phyloP scores from a whole-genome alignment of 805 yeast genomes.

The Wickerhamiella qilinensis region DNA sequence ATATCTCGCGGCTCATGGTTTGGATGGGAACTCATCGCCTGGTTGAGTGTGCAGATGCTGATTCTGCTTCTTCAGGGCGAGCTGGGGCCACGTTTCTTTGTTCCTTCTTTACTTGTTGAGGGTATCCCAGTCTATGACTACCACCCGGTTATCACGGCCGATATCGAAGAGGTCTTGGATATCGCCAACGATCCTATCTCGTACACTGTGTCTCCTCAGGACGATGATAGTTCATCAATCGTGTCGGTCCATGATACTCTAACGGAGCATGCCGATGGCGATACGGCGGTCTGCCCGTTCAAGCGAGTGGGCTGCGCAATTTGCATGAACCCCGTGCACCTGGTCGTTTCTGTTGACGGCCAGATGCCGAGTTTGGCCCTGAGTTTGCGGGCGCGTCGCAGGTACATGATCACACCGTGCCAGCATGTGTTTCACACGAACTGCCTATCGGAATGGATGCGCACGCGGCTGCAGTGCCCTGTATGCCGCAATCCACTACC shows the following conservation, averaged over 20 bases:
- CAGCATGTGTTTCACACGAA: slow-evolving; percentile 75
- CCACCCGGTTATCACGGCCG: slow-evolving; percentile 50
- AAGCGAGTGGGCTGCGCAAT: slow-evolving; percentile 58
- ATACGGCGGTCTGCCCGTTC: not conserved
- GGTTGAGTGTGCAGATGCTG: slow-evolving; percentile 46
- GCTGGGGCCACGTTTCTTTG: slow-evolving; percentile 70
- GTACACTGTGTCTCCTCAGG: not conserved
- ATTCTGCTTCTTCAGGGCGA: slow-evolving; percentile 46
- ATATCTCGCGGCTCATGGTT: slow-evolving; percentile 47
- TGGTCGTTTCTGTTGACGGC: slow-evolving; percentile 18
- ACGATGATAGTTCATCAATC: too few relatives aligned
- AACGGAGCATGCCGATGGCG: slow-evolving; percentile 1
- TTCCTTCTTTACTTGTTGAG: slow-evolving; percentile 41
- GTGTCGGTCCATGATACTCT: too few relatives aligned
- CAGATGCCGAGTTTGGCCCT: not conserved
- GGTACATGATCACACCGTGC: slow-evolving; percentile 62
- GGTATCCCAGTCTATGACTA: slow-evolving; percentile 75
- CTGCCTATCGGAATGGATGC: slow-evolving; percentile 91
- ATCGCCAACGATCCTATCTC: slow-evolving; percentile 1
- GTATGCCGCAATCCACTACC: slow-evolving; percentile 79
- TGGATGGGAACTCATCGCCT: slow-evolving; percentile 30
- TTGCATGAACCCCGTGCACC: slow-evolving; percentile 67
- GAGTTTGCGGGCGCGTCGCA: slow-evolving; percentile 21
- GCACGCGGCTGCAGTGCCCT: slow-evolving; percentile 82
- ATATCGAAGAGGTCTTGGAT: slow-evolving; percentile 34